Conservation (phyloP, 345 rosid genomes). For the Eucalyptus tenuipes region DNA sequence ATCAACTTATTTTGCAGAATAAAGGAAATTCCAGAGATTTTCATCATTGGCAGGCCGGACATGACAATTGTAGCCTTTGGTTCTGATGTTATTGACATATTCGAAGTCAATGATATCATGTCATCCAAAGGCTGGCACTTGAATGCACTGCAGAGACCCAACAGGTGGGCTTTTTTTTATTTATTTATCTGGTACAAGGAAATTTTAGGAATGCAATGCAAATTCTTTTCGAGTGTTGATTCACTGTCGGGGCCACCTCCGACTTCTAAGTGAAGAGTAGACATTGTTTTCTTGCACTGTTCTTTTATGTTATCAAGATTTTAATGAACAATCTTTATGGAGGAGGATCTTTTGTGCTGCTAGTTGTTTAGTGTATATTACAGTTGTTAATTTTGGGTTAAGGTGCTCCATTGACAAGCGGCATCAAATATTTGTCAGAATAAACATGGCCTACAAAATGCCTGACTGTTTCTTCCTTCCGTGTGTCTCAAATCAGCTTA, state of each 20-base stretch:
- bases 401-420: not conserved
- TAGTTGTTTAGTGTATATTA: not conserved
- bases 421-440: not conserved
- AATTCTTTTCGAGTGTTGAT: not conserved
- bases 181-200: too few species aligned
- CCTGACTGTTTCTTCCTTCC: not conserved
- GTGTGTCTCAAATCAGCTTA: conserved; percentile 38
- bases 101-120: conserved; percentile 86
- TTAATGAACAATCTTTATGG: not conserved
- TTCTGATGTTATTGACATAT: conserved; percentile 56
- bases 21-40: conserved; percentile 59
- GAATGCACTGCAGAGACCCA: conserved; percentile 89
- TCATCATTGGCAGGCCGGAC: conserved; percentile 73
- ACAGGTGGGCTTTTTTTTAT: conserved; percentile 39
- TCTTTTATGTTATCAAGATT: not conserved
- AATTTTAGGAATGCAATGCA: not conserved
- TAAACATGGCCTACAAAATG: not conserved
- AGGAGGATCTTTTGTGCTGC: not conserved
- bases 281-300: not conserved
- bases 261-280: not conserved
- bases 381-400: not conserved
- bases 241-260: not conserved
- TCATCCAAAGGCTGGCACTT: conserved; percentile 92
- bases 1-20: conserved; percentile 25
- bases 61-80: conserved; percentile 91